Conservation (phyloP, 352 stramenopile species). For the Globisporangium abappressorium region DNA sequence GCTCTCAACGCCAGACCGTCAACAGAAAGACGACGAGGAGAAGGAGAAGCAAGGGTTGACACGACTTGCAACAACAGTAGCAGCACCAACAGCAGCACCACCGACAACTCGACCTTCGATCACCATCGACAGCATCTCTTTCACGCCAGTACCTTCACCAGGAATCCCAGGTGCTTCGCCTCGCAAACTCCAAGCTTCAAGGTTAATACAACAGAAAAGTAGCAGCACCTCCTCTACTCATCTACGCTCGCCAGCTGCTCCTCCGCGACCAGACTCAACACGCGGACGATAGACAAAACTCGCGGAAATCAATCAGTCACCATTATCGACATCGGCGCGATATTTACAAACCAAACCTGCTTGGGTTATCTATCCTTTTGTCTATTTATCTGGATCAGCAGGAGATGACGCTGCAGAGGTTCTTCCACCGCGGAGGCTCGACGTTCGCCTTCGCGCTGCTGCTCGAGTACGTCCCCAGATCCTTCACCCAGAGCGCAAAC, state of each 20-base stretch:
- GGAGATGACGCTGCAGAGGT: conserved; percentile 56
- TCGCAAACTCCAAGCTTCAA: conserved; percentile 12
- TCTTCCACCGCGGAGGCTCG: conserved; percentile 70
- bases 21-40: neutral
- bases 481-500: conserved; percentile 77
- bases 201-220: neutral
- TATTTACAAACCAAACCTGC: neutral
- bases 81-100: neutral
- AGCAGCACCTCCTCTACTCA: neutral
- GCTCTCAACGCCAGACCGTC: neutral
- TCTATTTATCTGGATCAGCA: conserved; percentile 31
- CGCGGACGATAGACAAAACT: neutral
- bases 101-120: neutral
- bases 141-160: neutral
- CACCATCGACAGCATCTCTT: conserved; percentile 2
- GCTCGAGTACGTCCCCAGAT: conserved; percentile 67
- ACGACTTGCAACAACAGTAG: neutral
- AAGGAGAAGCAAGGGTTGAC: neutral
- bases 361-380: neutral
- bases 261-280: conserved; percentile 8
- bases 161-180: neutral
- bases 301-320: neutral
- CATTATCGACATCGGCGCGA: neutral
- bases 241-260: neutral
- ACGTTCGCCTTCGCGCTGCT: conserved; percentile 58